A percentile compares a stretch with the other conserved stretches of the same genome.
These are phyloP conservation scores for Auricularia auricula-judae DNA, from an alignment of 768 basidiomycete genomes.

Conservation along the genomic window DNA sequence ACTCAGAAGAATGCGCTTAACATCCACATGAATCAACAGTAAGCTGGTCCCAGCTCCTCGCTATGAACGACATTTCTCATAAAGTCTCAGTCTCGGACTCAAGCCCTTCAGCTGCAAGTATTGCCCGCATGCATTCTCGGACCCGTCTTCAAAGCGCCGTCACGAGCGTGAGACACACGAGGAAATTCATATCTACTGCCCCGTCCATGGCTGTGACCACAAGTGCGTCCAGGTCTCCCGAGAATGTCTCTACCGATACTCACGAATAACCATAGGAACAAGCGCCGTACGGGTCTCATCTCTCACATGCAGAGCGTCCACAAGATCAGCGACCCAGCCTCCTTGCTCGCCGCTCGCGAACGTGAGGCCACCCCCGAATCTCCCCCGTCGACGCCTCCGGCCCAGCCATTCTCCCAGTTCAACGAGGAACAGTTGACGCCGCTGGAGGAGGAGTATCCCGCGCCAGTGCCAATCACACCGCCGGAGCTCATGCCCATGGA, in stretches of 20 bases:
- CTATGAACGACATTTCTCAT: background rate
- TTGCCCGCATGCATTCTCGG: background rate
- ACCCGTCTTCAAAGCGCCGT: background rate
- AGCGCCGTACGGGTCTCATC: background rate
- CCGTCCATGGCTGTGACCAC: background rate
- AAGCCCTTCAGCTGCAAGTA: background rate
- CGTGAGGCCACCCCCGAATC: background rate
- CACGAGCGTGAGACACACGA: background rate
- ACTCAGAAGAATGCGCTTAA: background rate
- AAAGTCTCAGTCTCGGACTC: background rate
- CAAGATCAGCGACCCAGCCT: background rate
- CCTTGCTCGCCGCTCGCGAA: background rate
- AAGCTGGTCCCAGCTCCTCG: background rate
- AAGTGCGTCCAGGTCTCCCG: background rate
- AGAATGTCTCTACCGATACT: background rate
- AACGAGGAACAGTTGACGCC: too few species aligned
- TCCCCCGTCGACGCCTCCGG: background rate
- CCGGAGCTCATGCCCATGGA: background rate
- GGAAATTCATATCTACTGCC: background rate
- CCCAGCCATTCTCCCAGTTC: background rate
- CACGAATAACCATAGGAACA: background rate
- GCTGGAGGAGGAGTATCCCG: background rate
- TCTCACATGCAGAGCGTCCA: background rate
- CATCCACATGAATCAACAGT: background rate
- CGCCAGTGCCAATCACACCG: background rate